Evolutionary conservation across 73 alveolate genomes (phyloP).

Genomic region (Paramecium bursaria): DNA sequence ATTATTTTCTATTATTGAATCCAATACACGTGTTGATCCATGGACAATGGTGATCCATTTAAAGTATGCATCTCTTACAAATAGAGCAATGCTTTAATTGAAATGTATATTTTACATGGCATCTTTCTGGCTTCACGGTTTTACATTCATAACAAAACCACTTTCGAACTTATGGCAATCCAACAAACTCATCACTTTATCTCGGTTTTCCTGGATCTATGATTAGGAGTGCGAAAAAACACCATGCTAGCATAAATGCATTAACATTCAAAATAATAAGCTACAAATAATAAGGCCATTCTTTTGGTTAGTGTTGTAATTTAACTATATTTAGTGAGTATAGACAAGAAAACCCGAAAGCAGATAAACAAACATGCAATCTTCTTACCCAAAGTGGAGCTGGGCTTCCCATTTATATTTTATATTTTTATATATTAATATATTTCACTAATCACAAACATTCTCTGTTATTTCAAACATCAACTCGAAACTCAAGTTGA

Average conservation of each 20-base stretch:
- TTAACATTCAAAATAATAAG: not conserved
- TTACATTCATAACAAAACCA: conserved; percentile 28
- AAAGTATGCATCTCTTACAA: conserved; percentile 66
- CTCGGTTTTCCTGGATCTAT: conserved; percentile 61
- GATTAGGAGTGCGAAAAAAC: not conserved
- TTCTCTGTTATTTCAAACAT: conserved; percentile 4
- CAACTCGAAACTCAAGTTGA: conserved; percentile 17
- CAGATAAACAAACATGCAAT: no score
- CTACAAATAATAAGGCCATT: not conserved
- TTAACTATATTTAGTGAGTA: no score
- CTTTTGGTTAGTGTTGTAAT: not conserved
- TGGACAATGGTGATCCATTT: conserved; percentile 77
- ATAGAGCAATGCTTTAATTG: conserved; percentile 66
- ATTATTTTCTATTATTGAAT: conserved; percentile 59
- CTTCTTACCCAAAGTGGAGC: no score
- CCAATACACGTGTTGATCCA: conserved; percentile 75
- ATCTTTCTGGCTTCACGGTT: conserved; percentile 68
- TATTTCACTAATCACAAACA: conserved; percentile 34
- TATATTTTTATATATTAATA: no score
- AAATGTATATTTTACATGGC: conserved; percentile 52
- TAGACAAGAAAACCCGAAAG: no score
- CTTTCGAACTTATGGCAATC: conserved; percentile 12
- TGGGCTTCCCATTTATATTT: no score
- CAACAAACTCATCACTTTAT: not conserved
- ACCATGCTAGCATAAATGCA: conserved; percentile 27